These are phyloP conservation scores for Fusarium siculi DNA, from an alignment of 2,329 filamentous ascomycete genomes.

Conservation along the genomic window DNA sequence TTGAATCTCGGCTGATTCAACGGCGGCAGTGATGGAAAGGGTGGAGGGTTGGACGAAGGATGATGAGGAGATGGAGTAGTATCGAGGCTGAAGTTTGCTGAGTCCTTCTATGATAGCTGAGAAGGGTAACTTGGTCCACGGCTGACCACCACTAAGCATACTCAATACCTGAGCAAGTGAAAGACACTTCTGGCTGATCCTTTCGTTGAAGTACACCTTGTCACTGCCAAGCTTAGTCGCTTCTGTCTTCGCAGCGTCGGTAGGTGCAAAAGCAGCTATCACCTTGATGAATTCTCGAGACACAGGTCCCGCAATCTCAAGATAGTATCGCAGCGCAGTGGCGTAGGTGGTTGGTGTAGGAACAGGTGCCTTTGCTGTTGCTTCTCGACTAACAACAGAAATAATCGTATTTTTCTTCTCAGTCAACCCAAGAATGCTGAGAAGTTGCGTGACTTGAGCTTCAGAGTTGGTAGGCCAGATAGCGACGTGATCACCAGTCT, in stretches of 20 bases:
- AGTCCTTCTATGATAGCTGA: conserved; percentile 14
- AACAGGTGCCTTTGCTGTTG: not conserved
- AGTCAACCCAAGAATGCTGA: not conserved
- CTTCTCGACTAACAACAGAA: not conserved
- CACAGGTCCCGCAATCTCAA: conserved; percentile 12
- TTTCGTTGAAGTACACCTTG: not conserved
- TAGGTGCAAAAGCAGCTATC: not conserved
- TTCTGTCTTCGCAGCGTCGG: not conserved
- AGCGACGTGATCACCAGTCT: not conserved
- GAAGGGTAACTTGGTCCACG: not conserved
- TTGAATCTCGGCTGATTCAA: not conserved
- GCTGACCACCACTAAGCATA: not conserved
- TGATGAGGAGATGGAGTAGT: conserved; percentile 31
- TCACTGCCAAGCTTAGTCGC: not conserved
- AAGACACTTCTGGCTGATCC: not conserved
- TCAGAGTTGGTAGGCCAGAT: not conserved
- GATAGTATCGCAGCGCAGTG: not conserved
- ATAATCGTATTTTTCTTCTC: not conserved
- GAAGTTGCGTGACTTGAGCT: not conserved
- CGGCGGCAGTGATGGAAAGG: conserved; percentile 7
- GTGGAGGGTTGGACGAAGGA: conserved; percentile 9
- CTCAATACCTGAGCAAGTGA: not conserved
- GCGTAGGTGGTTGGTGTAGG: conserved; percentile 14
- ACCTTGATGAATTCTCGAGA: not conserved
- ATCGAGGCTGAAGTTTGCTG: conserved; percentile 15